Evolutionary conservation across 495 filamentous ascomycete species (phyloP), one percentile per base, ranked within the genome.

Genomic region (Penicillium malachiteum): DNA sequence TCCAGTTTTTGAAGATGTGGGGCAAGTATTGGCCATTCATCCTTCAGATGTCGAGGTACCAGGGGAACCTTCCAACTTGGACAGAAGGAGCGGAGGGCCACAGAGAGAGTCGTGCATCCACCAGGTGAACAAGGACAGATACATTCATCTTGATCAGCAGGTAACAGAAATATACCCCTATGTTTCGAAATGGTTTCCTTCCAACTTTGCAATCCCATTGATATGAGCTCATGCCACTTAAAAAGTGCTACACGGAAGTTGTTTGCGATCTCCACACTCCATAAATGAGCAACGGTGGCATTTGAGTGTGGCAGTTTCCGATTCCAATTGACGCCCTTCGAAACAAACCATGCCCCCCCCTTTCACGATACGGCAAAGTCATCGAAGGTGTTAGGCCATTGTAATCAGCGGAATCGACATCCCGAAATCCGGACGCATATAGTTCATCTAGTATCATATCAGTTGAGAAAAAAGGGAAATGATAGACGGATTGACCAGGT

Each of bases 81-180:
- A n/a, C n/a, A n/a, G n/a, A n/a, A n/a, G n/a, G n/a, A 13, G 12
- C 51, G 52, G 10, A 55, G 4, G 30, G 33, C 16, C n/a, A 40
- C 32, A 31, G 52, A 55, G 2, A 55, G 45, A 48, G 52, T 42
- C 31, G 52, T 38, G 21, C 52, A 55, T 5, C 52, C 52, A 48
- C 34, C 52, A 48, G 35, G 3, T 41, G 52, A 55, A 14, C 52
- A 55, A 13, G 52, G 31, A 18, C 52, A 55, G 16, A 10, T 17
- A 41, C 52, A 55, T 3, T n/a, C 5, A 16, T 55, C 52, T 55
- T 45, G 50, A 5, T 37, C 11, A 53, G 31, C 8, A n/a, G 13
- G 46, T 11, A 10, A 8, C 18, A 16, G n/a, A n/a, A 14, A n/a
- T 7, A 41, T n/a, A 41, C 14, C 5, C 2, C 12, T 37, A 3